Evolutionary conservation across 2,329 filamentous ascomycete genomes (phyloP), one percentile per base, ranked within the genome.

Genomic region (Annulohypoxylon truncatum): DNA sequence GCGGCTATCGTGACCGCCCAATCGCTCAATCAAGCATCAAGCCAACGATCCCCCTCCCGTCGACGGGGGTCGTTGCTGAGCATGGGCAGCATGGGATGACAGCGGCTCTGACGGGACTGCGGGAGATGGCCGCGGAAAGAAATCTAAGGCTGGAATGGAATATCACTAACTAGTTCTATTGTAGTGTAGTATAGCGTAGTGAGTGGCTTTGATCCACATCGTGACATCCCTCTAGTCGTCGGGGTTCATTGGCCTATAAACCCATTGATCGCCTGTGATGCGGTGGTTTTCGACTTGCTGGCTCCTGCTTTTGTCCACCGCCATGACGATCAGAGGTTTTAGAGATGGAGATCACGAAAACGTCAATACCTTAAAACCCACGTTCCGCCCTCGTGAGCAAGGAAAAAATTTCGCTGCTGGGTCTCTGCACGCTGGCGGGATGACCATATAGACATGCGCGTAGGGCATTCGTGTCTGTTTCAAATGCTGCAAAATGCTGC

Each of bases 311-410:
- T 13, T 35, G 31, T 50, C 54, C 55, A 67, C 51, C 51, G 42
- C 47, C 28, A 50, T 33, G 60, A 57, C 26, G 48, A 62, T 63
- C 56, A 33, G 33, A 22, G 20, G 58, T 55, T 59, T 53, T n/a
- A 60, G 33, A 54, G 24, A 46, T 56, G 52, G 56, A 50, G 55
- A 67, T 67, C 56, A 42, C 26, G 46, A 52, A 64, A 61, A 63
- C 55, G 51, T 51, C 54, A 53, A 50, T 60, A 51, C 29, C 38
- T 51, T 28, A 31, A 15, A 38, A n/a, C 33, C 53, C 38, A 51
- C 20, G 59, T 54, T 48, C 38, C 31, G 31, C 33, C 12, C 42
- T 46, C 69, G 80, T 85, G 2, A 74, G 80, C 31, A 48, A 24
- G 20, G 29, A 26, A 26, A 35, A 26, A 35, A 22, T 18, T 12